These are phyloP conservation scores for Drechslerella coelobrocha DNA, from an alignment of 2,329 filamentous ascomycete genomes.

Conservation along the genomic window DNA sequence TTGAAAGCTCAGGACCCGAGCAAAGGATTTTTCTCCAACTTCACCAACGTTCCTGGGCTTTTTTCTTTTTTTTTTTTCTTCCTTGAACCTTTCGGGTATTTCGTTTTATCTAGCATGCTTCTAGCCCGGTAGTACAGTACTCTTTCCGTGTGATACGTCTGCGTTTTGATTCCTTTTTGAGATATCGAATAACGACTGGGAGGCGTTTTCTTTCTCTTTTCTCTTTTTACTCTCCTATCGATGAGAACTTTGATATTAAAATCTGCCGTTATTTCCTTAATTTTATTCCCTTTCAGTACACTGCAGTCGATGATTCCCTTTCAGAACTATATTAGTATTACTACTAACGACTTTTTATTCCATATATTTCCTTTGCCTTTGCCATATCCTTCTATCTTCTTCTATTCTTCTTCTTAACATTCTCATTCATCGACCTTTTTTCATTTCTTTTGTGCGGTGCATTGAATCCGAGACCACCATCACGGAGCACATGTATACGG, in stretches of 20 bases:
- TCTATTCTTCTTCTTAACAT: constrained; percentile 11
- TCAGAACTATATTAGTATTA: not conserved
- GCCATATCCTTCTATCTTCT: too few relatives aligned
- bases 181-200: constrained; percentile 42
- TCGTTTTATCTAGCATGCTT: constrained; percentile 49
- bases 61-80: constrained; percentile 19
- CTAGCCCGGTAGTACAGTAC: not conserved
- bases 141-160: constrained; percentile 17
- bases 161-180: constrained; percentile 34
- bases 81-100: too few relatives aligned
- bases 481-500: too few relatives aligned
- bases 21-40: too few relatives aligned
- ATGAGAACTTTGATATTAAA: too few relatives aligned
- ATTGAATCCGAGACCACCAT: too few relatives aligned
- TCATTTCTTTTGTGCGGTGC: not conserved
- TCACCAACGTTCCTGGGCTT: constrained; percentile 7
- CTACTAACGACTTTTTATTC: constrained; percentile 8
- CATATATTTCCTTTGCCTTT: constrained; percentile 3
- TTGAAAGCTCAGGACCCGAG: constrained; percentile 4
- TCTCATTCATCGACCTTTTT: constrained; percentile 8
- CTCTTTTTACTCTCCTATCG: constrained; percentile 6
- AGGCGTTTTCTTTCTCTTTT: constrained; percentile 41
- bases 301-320: too few relatives aligned
- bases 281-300: not conserved
- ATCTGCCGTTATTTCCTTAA: not conserved